Evolutionary conservation across 768 basidiomycete genomes (phyloP), one percentile per base, ranked within the genome.

Genomic region (Suillus clintonianus): DNA sequence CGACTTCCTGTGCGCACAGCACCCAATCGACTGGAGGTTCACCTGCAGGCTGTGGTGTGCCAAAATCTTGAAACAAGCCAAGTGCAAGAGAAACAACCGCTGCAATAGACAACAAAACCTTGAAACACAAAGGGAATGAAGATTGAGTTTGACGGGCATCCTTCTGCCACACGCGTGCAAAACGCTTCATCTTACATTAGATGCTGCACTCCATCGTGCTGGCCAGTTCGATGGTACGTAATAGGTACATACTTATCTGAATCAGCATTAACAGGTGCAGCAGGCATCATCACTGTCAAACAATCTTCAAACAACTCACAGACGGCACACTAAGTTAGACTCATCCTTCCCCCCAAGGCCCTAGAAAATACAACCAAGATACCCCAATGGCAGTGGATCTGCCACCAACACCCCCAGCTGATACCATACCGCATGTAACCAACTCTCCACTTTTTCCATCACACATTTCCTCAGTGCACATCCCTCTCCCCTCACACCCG

Each of bases 271-370:
- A 93, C 95, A 0, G 92, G 94, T 8, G 95, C 95, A 24, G 97
- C 97, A 2, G 97, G 97, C 2, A 92, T 98, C 61, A 91, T 95
- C 56, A 95, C 97, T 0, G 96, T 99, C 37, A 98, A 98, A 76
- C 86, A 97, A 97, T 99, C 71, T 98, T 99, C 77, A 86, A 90
- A 66, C 82, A 86, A 68, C 74, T 95, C 10, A 89, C 90, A 0
- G 87, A 89, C 17, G 89, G 87, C 11, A 84, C 84, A n/a, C n/a
- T n/a, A n/a, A n/a, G n/a, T n/a, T n/a, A n/a, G n/a, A 0, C 74
- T 91, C 0, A 75, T 83, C 19, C 80, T 91, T 30, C n/a, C n/a
- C n/a, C 85, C 89, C 0, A 80, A 83, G 4, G 66, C 74, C 5
- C 59, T 65, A 3, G 65, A 70, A 24, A 34, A n/a, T n/a, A 59